phyloP scores from a whole-genome alignment of 106 monocot genomes.

The Triglochin maritima region DNA sequence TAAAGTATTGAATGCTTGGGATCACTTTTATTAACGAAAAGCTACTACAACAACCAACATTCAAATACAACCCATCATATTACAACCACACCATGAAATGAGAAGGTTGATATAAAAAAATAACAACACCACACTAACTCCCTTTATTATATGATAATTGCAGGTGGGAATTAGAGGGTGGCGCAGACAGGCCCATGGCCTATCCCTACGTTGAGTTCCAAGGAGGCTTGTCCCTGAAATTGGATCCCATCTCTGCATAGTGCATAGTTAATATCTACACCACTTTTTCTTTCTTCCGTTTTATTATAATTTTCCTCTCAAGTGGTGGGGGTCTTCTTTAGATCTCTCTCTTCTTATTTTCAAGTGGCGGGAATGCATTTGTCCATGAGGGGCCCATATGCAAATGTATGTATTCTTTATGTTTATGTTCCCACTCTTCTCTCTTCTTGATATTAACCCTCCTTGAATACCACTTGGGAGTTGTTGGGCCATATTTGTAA shows the following conservation, averaged over 20 bases:
- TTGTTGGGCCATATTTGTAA: too few relatives aligned
- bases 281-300: neutral
- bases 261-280: neutral
- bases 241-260: conserved; percentile 25
- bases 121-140: neutral
- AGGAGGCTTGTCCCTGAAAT: conserved; percentile 45
- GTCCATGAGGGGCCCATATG: conserved; percentile 3
- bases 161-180: conserved; percentile 53
- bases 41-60: too few relatives aligned
- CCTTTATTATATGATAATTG: neutral
- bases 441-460: neutral
- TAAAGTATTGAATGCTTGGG: too few relatives aligned
- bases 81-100: neutral
- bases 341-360: neutral
- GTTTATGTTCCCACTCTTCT: neutral
- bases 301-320: neutral
- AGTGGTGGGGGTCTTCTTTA: neutral
- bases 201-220: conserved; percentile 75
- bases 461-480: neutral
- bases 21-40: too few relatives aligned
- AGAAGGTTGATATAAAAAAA: neutral
- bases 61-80: too few relatives aligned
- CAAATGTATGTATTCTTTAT: conserved; percentile 1
- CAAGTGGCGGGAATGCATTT: neutral
- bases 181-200: conserved; percentile 48